Evolutionary conservation across 768 basidiomycete genomes (phyloP), one percentile per base, ranked within the genome.

Genomic region (Boletus pseudo-olivaceus): DNA sequence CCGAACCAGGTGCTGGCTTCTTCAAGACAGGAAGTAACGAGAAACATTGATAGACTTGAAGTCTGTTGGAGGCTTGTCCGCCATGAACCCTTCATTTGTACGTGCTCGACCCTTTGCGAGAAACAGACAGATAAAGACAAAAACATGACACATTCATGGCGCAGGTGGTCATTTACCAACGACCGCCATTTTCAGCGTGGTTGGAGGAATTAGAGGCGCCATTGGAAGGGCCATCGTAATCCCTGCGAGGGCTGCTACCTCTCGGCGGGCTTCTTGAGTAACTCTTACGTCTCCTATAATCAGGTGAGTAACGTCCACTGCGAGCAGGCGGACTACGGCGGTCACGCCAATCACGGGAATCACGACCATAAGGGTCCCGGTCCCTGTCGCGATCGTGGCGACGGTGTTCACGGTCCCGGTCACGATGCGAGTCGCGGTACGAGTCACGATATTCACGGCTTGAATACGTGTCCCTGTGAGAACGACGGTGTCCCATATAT

Each of bases 401-500:
- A 57, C 71, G 70, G 41, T 67, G 42, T 60, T 78, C 74, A 14
- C 74, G 76, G 47, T 78, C 76, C 35, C 82, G 73, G 58, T 85
- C 81, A 32, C 79, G 73, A 69, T 67, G 48, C 0, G 70, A 70
- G 19, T 70, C 77, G 53, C 81, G 76, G 52, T 77, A 73, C 43
- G 73, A 69, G 56, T 79, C 76, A 55, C 79, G 74, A 41, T 56
- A 74, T 63, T 84, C 76, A 50, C 76, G 76, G 54, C 73, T 61
- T 1, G 68, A 70, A 53, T 76, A 74, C 7, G 72, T 66, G 58
- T 79, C 82, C 55, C 82, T 78, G 64, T 73, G 65, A 53, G 71
- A 67, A 50, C 89, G 87, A 46, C 90, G 83, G 61, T 91, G 88
- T 12, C 96, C 93, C 91, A 96, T 96, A 72, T 98, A 99, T 75